These are phyloP conservation scores for Cytospora chrysosperma DNA, from an alignment of 2,329 filamentous ascomycete species.

Conservation along the genomic window DNA sequence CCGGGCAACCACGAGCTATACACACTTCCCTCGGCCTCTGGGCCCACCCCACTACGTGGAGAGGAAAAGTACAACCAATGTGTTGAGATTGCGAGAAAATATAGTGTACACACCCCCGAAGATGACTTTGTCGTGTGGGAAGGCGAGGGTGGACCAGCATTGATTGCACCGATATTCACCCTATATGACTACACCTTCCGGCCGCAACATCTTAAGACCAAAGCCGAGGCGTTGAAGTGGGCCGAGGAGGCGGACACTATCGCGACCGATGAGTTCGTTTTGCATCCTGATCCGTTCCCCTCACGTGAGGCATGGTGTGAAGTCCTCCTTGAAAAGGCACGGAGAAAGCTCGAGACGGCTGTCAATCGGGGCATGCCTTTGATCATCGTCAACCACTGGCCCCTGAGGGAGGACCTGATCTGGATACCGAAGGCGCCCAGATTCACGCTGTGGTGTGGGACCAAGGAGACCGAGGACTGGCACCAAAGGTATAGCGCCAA, in stretches of 20 bases:
- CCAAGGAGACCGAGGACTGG: constrained; percentile 37
- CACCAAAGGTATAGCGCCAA: constrained; percentile 36
- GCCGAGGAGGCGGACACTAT: constrained; percentile 37
- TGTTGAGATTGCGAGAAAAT: constrained; percentile 49
- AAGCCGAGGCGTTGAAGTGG: constrained; percentile 44
- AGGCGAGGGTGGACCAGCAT: constrained; percentile 45
- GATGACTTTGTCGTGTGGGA: constrained; percentile 55
- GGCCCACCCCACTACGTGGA: constrained; percentile 40
- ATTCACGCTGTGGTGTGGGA: constrained; percentile 42
- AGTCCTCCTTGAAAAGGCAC: constrained; percentile 31
- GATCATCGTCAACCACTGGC: constrained; percentile 40
- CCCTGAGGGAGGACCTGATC: constrained; percentile 37
- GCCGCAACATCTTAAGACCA: constrained; percentile 43
- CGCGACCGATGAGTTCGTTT: constrained; percentile 39
- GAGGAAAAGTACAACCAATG: constrained; percentile 56
- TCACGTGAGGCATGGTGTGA: constrained; percentile 37
- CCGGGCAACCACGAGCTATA: constrained; percentile 61
- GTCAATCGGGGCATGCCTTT: constrained; percentile 27
- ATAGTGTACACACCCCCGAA: constrained; percentile 55
- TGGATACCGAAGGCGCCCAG: constrained; percentile 36
- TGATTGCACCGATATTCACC: constrained; percentile 57
- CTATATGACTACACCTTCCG: constrained; percentile 61
- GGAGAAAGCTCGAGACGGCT: constrained; percentile 33
- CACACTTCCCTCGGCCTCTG: constrained; percentile 39
- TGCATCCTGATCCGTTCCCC: constrained; percentile 37